These are phyloP conservation scores for Laguncularia racemosa DNA, from an alignment of 345 rosid species.

Conservation along the genomic window DNA sequence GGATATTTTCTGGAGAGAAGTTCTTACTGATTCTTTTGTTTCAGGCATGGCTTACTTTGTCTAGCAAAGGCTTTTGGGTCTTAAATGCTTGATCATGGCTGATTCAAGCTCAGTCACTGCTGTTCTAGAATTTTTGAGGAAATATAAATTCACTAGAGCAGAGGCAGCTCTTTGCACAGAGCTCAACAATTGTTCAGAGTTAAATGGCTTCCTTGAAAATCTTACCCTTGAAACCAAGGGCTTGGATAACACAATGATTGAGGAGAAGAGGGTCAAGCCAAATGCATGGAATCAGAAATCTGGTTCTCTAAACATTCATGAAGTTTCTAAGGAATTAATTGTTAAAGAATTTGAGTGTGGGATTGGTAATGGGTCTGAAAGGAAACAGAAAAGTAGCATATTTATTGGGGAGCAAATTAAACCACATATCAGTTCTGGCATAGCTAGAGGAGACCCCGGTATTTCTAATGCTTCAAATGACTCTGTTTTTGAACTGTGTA, in stretches of 20 bases:
- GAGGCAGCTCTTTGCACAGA: conserved; percentile 83
- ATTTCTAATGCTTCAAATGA: conserved; percentile 41
- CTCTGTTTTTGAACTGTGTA: conserved; percentile 33
- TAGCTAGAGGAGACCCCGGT: conserved; percentile 28
- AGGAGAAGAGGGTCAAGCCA: conserved; percentile 19
- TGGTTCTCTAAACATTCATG: conserved; percentile 33
- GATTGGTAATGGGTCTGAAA: conserved; percentile 48
- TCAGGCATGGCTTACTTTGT: conserved; percentile 2
- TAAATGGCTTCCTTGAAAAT: conserved; percentile 53
- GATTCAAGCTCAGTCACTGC: conserved; percentile 51
- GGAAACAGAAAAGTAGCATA: conserved; percentile 42
- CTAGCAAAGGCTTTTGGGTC: conserved; percentile 14
- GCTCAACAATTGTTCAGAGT: conserved; percentile 50
- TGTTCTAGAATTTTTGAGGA: conserved; percentile 61
- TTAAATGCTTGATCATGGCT: conserved; percentile 36
- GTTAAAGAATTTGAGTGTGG: conserved; percentile 73
- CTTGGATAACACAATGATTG: conserved; percentile 22
- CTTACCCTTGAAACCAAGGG: conserved; percentile 43
- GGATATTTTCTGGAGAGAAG: no score
- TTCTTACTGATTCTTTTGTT: no score
- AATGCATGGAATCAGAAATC: conserved; percentile 17
- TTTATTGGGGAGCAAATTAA: conserved; percentile 34
- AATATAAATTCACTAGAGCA: conserved; percentile 60
- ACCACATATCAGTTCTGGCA: conserved; percentile 25
- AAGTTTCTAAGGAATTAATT: conserved; percentile 59